Evolutionary conservation across 306 rosid genomes (phyloP), one percentile per base, ranked within the genome.

Genomic region (Prunus dulcis): DNA sequence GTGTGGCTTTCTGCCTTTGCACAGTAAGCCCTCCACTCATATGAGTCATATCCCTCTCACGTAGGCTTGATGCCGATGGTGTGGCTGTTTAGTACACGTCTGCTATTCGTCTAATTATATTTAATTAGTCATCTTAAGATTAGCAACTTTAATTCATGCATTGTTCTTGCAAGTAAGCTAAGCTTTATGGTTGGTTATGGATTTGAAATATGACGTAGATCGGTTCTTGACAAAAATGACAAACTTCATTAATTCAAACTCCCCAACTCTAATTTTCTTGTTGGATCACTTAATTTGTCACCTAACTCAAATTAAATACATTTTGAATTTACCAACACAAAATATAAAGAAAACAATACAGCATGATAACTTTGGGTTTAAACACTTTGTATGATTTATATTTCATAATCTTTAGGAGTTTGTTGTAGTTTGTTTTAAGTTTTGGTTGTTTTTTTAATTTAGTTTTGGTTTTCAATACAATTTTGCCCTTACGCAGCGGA

Each of bases 21-120:
- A 60, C 77, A 73, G 57, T 60, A 60, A 17, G 76, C 18, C 5
- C 77, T 45, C 77, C 68, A 43, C 68, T 58, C 46, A 5, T 43
- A 58, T 17, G 70, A 34, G 47, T 32, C 52, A 60, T 60, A 60
- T 23, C 34, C 64, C 22, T 17, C 67, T 63, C 20, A 34, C 20
- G 45, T 30, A 2, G 12, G 67, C 20, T 38, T 63, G 67, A 63
- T 63, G 67, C 5, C 6, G 46, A 30, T 17, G 46, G 1, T 15
- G 22, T 13, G 14, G 22, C 45, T 32, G 7, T 63, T 22, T 15
- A 28, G 46, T 63, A 6, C 67, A 63, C 67, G 67, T 63, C 67
- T 63, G 23, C 30, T 17, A 30, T 30, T 63, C 6, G 17, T 17
- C 43, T 15, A 28, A 62, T 62, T 51, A 17, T 4, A 62, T 28